phyloP scores from a whole-genome alignment of 1,139 yeast species.

The Zygoascus hellenicus region DNA sequence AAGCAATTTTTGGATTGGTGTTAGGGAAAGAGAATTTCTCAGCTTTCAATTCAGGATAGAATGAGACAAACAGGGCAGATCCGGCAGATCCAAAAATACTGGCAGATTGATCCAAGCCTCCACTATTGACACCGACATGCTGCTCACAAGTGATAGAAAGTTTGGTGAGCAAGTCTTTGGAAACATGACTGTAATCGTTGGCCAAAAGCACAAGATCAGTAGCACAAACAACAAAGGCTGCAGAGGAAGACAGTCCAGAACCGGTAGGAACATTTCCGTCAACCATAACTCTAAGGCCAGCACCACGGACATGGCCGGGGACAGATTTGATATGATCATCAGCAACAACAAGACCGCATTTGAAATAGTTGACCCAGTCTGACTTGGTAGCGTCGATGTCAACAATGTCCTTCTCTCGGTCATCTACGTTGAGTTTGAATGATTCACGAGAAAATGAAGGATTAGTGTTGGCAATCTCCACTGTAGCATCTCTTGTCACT shows the following conservation, averaged over 20 bases:
- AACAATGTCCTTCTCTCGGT: constrained; percentile 40
- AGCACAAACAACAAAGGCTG: constrained; percentile 66
- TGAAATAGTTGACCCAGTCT: constrained; percentile 65
- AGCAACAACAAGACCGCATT: constrained; percentile 61
- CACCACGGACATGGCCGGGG: constrained; percentile 10
- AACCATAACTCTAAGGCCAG: constrained; percentile 50
- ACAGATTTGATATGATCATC: constrained; percentile 41
- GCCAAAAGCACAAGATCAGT: constrained; percentile 55
- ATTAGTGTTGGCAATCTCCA: constrained; percentile 44
- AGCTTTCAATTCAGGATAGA: constrained; percentile 54
- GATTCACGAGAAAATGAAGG: constrained; percentile 15
- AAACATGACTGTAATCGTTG: constrained; percentile 42
- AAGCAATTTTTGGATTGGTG: constrained; percentile 43
- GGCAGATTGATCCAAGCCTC: constrained; percentile 78
- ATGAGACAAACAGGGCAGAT: constrained; percentile 57
- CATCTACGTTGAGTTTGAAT: constrained; percentile 27
- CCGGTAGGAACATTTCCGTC: constrained; percentile 71
- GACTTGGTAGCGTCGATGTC: constrained; percentile 46
- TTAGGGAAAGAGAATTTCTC: constrained; percentile 53
- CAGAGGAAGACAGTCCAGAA: constrained; percentile 66
- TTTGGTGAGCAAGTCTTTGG: constrained; percentile 50
- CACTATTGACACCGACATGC: constrained; percentile 67
- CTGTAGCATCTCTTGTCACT: constrained; percentile 26
- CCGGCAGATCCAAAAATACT: constrained; percentile 59
- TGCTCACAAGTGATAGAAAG: constrained; percentile 68